Evolutionary conservation across 805 yeast species (phyloP).

Genomic region (Ogataea pini): DNA sequence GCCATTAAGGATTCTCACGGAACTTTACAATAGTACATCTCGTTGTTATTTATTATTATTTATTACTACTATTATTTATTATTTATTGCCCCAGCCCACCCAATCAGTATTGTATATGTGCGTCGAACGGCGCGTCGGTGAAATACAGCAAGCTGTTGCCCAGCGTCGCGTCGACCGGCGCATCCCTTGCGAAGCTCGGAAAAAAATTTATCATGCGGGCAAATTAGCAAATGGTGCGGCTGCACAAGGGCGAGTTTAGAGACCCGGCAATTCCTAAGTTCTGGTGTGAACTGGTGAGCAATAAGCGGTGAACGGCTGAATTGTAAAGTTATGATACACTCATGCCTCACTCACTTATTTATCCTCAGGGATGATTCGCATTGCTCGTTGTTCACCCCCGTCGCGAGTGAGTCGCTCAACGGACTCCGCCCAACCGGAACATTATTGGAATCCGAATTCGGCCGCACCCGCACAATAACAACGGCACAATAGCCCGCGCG

Average conservation of each 20-base stretch:
- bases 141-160: too few relatives aligned
- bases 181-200: not conserved
- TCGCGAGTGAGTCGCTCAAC: too few relatives aligned
- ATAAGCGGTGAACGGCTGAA: too few relatives aligned
- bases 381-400: too few relatives aligned
- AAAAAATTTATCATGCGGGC: not conserved
- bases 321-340: too few relatives aligned
- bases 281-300: too few relatives aligned
- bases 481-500: constrained; percentile 3
- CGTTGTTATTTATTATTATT: not conserved
- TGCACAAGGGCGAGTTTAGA: not conserved
- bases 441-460: not conserved
- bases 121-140: constrained; percentile 4
- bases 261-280: not conserved
- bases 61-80: constrained; percentile 2
- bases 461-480: not conserved
- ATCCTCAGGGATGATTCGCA: too few relatives aligned
- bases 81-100: not conserved
- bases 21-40: too few relatives aligned
- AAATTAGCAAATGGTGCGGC: not conserved
- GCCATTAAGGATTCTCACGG: too few relatives aligned
- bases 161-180: not conserved
- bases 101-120: too few relatives aligned
- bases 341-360: too few relatives aligned
- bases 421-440: constrained; percentile 3